Percentiles rank a stretch among this genome's conserved stretches.
Conservation (phyloP, 139 green algal genomes). For the Tetraselmis striata region DNA sequence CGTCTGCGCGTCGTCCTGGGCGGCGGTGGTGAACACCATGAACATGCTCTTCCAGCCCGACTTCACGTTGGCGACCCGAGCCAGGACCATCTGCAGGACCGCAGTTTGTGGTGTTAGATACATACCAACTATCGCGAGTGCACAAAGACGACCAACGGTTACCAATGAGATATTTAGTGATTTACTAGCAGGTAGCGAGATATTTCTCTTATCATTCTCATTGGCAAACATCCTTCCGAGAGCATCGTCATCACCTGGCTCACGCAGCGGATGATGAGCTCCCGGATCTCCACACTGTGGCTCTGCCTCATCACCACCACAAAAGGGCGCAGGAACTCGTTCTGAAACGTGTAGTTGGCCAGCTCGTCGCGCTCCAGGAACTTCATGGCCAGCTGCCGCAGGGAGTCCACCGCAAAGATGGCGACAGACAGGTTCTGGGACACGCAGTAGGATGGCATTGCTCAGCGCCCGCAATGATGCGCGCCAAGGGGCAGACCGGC, state of each 20-base stretch:
- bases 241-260: neutral
- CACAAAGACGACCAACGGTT: no score
- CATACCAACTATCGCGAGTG: no score
- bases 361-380: constrained; percentile 97
- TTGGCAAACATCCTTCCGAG: no score
- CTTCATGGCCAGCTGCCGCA: constrained; percentile 78
- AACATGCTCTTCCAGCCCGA: constrained; percentile 98
- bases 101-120: no score
- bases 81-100: constrained; percentile 92
- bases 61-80: constrained; percentile 90
- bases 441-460: no score
- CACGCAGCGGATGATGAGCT: constrained; percentile 92
- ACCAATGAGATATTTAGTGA: no score
- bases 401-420: constrained; percentile 85
- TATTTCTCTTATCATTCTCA: no score
- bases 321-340: constrained; percentile 97
- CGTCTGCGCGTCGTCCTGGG: constrained; percentile 58
- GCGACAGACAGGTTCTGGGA: constrained; percentile 70
- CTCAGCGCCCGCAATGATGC: no score
- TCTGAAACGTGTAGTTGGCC: constrained; percentile 98
- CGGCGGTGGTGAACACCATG: constrained; percentile 98
- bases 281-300: constrained; percentile 82
- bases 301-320: constrained; percentile 89
- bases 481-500: no score
- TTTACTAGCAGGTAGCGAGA: no score